Percentiles rank a stretch among this genome's conserved stretches.
These are phyloP conservation scores for Pseudopediastrum boryanum DNA, from an alignment of 139 green algal genomes.

Conservation along the genomic window DNA sequence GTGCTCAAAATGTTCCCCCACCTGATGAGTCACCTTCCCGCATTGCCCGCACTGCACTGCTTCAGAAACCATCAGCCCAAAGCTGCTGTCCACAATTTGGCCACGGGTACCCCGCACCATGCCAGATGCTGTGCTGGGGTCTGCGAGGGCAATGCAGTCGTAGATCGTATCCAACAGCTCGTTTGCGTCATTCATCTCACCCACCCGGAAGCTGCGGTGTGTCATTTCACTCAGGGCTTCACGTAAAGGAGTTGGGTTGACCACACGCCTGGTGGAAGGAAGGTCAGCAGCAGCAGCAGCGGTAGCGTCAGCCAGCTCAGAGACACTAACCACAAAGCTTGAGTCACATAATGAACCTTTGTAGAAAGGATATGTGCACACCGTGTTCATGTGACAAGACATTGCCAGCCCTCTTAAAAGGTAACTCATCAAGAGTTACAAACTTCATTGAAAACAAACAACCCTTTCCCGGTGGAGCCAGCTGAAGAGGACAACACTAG, in stretches of 20 bases:
- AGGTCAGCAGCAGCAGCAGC: background rate
- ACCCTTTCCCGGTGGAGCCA: no score
- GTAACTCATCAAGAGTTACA: no score
- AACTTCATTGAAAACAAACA: no score
- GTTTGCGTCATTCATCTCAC: slow-evolving; percentile 70
- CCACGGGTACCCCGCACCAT: slow-evolving; percentile 14
- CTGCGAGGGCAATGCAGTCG: slow-evolving; percentile 2
- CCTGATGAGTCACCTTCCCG: slow-evolving; percentile 40
- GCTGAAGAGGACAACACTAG: no score
- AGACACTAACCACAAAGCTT: no score
- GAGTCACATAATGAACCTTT: no score
- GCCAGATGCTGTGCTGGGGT: background rate
- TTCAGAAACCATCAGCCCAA: slow-evolving; percentile 54
- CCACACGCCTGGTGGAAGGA: slow-evolving; percentile 21
- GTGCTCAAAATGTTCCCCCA: slow-evolving; percentile 56
- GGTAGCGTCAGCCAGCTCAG: no score
- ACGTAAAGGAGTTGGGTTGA: slow-evolving; percentile 66
- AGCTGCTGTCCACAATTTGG: slow-evolving; percentile 48
- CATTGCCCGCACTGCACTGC: slow-evolving; percentile 48
- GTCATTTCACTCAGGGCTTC: slow-evolving; percentile 64
- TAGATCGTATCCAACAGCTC: slow-evolving; percentile 56
- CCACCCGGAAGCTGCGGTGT: slow-evolving; percentile 49
- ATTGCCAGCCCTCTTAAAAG: no score
- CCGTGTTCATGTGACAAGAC: no score
- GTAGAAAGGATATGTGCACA: no score